Percentiles rank a stretch among this genome's conserved stretches.
Conservation (phyloP, 352 stramenopile species). For the Phytopythium mirpurense region DNA sequence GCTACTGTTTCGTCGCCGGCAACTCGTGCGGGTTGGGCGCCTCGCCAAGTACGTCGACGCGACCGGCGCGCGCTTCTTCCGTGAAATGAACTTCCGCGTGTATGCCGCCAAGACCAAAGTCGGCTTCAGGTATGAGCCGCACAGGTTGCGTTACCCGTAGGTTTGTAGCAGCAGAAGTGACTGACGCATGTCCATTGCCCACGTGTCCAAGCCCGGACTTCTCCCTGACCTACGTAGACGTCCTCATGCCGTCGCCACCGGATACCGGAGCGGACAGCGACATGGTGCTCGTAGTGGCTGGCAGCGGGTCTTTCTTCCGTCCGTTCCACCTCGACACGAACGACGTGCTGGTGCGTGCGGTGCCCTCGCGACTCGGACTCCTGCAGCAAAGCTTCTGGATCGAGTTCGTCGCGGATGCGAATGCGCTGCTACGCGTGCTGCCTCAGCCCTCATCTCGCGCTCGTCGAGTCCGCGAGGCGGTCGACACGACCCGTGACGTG, state of each 20-base stretch:
- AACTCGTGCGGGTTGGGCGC: conserved; percentile 56
- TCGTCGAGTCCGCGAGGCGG: conserved; percentile 28
- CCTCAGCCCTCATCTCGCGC: conserved; percentile 43
- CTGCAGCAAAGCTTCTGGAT: conserved; percentile 83
- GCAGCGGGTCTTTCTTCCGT: conserved; percentile 75
- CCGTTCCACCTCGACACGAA: conserved; percentile 83
- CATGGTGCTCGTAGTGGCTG: conserved; percentile 55
- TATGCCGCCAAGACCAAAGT: conserved; percentile 75
- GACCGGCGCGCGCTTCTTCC: conserved; percentile 71
- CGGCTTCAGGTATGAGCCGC: conserved; percentile 48
- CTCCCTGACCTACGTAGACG: conserved; percentile 77
- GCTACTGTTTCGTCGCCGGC: conserved; percentile 60
- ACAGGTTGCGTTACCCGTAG: too few relatives aligned
- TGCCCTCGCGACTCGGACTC: conserved; percentile 59
- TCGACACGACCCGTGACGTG: conserved; percentile 28
- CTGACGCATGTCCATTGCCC: not conserved
- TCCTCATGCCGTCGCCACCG: conserved; percentile 47
- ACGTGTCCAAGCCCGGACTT: conserved; percentile 46
- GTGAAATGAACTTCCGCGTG: conserved; percentile 74
- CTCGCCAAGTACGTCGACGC: conserved; percentile 63
- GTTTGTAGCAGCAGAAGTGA: too few relatives aligned
- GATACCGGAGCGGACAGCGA: not conserved
- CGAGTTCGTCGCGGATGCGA: conserved; percentile 71
- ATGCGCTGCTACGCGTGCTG: conserved; percentile 24
- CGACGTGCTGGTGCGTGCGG: conserved; percentile 70